These are phyloP conservation scores for Adenanthera pavonina DNA, from an alignment of 306 rosid genomes.

Conservation along the genomic window DNA sequence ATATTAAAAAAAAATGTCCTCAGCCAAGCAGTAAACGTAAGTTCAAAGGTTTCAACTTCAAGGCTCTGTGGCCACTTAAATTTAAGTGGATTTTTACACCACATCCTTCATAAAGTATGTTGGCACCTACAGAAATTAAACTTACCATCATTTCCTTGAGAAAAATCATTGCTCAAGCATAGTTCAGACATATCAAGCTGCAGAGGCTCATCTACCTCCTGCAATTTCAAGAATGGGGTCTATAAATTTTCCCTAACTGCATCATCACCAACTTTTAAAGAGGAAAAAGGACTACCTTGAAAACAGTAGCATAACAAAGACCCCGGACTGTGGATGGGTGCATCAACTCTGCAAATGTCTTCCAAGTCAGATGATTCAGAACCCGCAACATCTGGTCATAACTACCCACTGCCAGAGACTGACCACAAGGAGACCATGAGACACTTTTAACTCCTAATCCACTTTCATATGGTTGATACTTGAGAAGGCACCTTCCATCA, in stretches of 20 bases:
- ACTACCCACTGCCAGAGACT: conserved; percentile 94
- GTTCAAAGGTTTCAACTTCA: neutral
- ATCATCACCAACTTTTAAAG: conserved; percentile 29
- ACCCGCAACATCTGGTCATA: conserved; percentile 98
- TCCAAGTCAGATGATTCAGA: conserved; percentile 94
- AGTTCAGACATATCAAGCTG: conserved; percentile 91
- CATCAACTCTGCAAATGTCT: conserved; percentile 96
- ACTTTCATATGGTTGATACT: conserved; percentile 96
- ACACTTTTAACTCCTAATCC: conserved; percentile 94
- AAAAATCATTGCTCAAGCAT: conserved; percentile 73
- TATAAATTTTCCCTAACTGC: conserved; percentile 30
- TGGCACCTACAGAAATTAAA: conserved; percentile 5
- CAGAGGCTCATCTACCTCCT: conserved; percentile 96
- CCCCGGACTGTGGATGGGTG: conserved; percentile 80
- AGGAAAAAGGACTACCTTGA: conserved; percentile 65
- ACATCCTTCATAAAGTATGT: neutral
- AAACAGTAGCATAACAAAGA: conserved; percentile 84
- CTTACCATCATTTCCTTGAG: conserved; percentile 74
- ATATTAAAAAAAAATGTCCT: neutral
- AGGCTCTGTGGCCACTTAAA: conserved; percentile 6
- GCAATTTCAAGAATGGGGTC: conserved; percentile 41
- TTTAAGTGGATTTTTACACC: conserved; percentile 11
- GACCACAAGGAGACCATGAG: conserved; percentile 99
- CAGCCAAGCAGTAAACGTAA: neutral
- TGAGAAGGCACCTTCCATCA: conserved; percentile 93